Evolutionary conservation across 805 yeast species (phyloP).

Genomic region (Candida vaughaniae): DNA sequence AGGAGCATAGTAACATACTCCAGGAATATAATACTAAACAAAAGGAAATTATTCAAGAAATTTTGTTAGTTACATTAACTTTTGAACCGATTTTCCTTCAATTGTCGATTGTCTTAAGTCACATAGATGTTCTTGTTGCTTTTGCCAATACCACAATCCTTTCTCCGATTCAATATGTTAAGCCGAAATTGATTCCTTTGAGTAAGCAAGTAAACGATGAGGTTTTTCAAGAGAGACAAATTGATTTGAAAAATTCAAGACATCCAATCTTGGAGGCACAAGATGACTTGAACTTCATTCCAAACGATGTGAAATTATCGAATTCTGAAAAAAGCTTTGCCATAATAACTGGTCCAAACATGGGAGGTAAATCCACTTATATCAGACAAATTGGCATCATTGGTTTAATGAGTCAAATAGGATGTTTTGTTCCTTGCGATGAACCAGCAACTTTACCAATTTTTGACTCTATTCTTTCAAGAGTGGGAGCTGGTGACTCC

Average conservation of each 20-base stretch:
- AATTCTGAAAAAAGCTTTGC: conserved; percentile 51
- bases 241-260: conserved; percentile 70
- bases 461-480: conserved; percentile 88
- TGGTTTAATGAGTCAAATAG: conserved; percentile 83
- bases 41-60: conserved; percentile 75
- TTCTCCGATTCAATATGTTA: conserved; percentile 79
- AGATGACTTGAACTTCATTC: conserved; percentile 84
- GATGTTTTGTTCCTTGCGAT: conserved; percentile 77
- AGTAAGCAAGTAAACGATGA: conserved; percentile 24
- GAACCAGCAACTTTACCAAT: conserved; percentile 71
- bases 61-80: conserved; percentile 75
- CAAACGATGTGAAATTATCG: conserved; percentile 78
- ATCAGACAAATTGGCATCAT: conserved; percentile 88
- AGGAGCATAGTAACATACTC: conserved; percentile 56
- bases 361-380: conserved; percentile 97
- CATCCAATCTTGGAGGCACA: conserved; percentile 95
- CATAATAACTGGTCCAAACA: conserved; percentile 93
- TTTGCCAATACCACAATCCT: conserved; percentile 79
- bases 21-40: conserved; percentile 74
- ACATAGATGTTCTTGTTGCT: conserved; percentile 77
- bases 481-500: conserved; percentile 99
- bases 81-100: conserved; percentile 77
- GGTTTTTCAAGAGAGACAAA: conserved; percentile 39
- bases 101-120: conserved; percentile 62
- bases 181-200: conserved; percentile 67